These are phyloP conservation scores for Coprinellus micaceus DNA, from an alignment of 768 basidiomycete species.

Conservation along the genomic window DNA sequence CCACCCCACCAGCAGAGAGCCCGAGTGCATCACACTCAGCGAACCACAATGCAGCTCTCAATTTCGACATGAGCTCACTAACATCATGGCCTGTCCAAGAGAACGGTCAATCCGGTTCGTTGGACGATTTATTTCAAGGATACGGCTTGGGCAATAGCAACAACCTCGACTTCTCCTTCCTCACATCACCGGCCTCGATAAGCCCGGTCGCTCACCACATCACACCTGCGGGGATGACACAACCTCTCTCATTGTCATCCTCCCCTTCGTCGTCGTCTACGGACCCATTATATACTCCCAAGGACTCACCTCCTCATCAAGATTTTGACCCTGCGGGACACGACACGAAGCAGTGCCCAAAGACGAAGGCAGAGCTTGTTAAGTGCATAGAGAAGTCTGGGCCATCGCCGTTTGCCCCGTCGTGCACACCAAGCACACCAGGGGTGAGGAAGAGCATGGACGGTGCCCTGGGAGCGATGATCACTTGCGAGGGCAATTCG, in stretches of 20 bases:
- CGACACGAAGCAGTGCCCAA: conserved; percentile 15
- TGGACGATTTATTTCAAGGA: conserved; percentile 46
- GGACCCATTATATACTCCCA: conserved; percentile 33
- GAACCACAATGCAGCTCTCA: conserved; percentile 29
- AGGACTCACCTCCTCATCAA: conserved; percentile 25
- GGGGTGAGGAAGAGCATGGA: conserved; percentile 43
- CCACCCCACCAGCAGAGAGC: conserved; percentile 23
- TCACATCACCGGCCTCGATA: conserved; percentile 36
- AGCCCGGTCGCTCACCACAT: conserved; percentile 55
- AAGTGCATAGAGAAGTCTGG: conserved; percentile 51
- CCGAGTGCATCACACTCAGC: conserved; percentile 14
- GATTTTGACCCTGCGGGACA: conserved; percentile 13
- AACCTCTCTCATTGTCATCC: conserved; percentile 34
- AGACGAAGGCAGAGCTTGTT: conserved; percentile 29
- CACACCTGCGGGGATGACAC: conserved; percentile 17
- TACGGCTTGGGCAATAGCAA: conserved; percentile 27
- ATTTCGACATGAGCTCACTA: conserved; percentile 46
- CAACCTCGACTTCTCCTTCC: conserved; percentile 29
- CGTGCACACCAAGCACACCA: conserved; percentile 14
- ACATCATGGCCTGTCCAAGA: conserved; percentile 40
- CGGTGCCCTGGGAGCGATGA: conserved; percentile 42
- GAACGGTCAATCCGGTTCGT: conserved; percentile 31
- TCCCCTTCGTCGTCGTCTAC: conserved; percentile 37
- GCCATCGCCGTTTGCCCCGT: conserved; percentile 54
- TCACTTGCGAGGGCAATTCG: conserved; percentile 63